These are phyloP conservation scores for Tetrapisispora fleetii DNA, from an alignment of 805 yeast genomes.

Conservation along the genomic window DNA sequence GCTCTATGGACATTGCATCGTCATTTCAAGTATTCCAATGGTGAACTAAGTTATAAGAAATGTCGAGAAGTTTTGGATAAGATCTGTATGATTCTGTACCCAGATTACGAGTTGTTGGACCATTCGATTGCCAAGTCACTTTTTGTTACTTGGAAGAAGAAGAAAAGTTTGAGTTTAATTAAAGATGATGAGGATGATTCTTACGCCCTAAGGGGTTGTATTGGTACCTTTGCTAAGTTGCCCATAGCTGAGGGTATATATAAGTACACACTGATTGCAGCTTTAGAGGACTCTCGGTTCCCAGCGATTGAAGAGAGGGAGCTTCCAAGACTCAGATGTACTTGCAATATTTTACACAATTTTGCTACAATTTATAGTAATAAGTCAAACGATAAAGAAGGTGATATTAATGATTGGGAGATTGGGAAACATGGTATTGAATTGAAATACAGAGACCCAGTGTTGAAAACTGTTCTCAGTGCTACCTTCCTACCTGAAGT, in stretches of 20 bases:
- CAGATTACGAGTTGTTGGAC: conserved; percentile 3
- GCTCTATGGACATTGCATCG: conserved; percentile 26
- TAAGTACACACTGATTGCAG: conserved; percentile 56
- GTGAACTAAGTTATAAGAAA: conserved; percentile 3
- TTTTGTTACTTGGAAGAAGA: conserved; percentile 80
- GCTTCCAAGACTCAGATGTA: conserved; percentile 36
- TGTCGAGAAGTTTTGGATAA: neutral
- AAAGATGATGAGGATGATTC: conserved; percentile 5
- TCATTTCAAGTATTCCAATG: conserved; percentile 6
- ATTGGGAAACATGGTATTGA: conserved; percentile 77
- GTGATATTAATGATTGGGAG: conserved; percentile 59
- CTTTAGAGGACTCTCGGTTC: conserved; percentile 73
- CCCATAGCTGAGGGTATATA: conserved; percentile 48
- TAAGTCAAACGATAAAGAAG: conserved; percentile 18
- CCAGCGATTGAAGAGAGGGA: conserved; percentile 50
- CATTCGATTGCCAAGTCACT: conserved; percentile 40
- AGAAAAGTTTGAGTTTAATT: conserved; percentile 2
- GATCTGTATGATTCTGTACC: conserved; percentile 13
- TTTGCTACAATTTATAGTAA: conserved; percentile 36
- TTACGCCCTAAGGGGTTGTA: conserved; percentile 67
- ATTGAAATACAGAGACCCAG: conserved; percentile 37
- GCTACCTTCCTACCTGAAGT: conserved; percentile 91
- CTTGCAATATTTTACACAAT: conserved; percentile 32
- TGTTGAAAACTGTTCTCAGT: conserved; percentile 33
- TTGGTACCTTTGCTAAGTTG: conserved; percentile 69